phyloP scores from a whole-genome alignment of 306 rosid species.

The Cajanus cajan region DNA sequence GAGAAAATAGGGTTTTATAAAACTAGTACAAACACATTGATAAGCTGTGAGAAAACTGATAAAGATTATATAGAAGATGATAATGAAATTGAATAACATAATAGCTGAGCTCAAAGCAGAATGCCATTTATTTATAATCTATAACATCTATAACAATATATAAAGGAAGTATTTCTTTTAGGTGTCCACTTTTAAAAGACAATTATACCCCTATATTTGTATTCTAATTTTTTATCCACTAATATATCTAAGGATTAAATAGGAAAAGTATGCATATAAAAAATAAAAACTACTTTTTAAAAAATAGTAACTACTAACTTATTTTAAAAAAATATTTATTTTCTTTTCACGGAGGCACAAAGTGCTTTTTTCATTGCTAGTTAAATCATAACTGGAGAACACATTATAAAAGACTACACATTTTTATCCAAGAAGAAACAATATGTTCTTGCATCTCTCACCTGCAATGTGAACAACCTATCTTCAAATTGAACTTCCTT shows the following conservation, averaged over 20 bases:
- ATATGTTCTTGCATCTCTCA: conserved; percentile 33
- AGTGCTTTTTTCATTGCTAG: too few species aligned
- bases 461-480: conserved; percentile 97
- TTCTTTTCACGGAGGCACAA: too few species aligned
- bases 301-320: too few species aligned
- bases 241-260: too few species aligned
- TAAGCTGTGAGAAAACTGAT: not conserved
- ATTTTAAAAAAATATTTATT: too few species aligned
- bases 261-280: too few species aligned
- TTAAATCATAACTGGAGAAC: not conserved
- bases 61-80: not conserved
- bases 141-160: too few species aligned
- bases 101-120: not conserved
- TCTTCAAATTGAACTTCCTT: conserved; percentile 99
- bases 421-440: not conserved
- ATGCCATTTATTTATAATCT: not conserved
- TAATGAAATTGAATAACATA: not conserved
- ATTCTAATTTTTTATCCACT: too few species aligned
- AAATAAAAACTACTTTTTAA: too few species aligned
- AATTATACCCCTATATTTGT: too few species aligned
- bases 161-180: too few species aligned
- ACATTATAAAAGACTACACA: not conserved
- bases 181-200: too few species aligned
- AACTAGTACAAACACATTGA: not conserved
- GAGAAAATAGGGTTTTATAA: not conserved